Conservation (phyloP, 352 stramenopile species). For the Pythium dissimile region DNA sequence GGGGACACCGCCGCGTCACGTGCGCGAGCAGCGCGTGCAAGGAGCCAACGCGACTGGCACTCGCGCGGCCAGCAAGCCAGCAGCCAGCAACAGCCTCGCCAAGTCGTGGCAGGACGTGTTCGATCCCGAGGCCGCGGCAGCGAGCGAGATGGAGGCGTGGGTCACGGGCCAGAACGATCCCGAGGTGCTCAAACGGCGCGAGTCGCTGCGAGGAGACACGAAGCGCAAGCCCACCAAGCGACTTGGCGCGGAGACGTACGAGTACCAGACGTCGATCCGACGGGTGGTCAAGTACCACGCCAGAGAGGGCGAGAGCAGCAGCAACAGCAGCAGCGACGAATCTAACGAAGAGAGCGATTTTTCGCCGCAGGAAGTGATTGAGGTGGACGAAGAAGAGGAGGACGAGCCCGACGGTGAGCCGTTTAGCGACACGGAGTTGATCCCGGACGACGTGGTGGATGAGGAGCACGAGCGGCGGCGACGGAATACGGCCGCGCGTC, state of each 20-base stretch:
- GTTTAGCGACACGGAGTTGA: conserved; percentile 15
- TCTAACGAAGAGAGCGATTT: conserved; percentile 21
- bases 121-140: conserved; percentile 17
- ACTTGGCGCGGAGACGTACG: conserved; percentile 31
- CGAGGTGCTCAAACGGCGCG: conserved; percentile 53
- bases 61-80: neutral
- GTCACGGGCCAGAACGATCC: conserved; percentile 50
- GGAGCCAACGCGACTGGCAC: neutral
- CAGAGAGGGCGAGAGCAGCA: conserved; percentile 30
- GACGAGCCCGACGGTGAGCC: conserved; percentile 18
- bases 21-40: conserved; percentile 18
- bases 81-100: neutral
- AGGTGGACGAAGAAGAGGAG: conserved; percentile 4
- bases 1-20: conserved; percentile 30
- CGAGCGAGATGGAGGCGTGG: conserved; percentile 53
- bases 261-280: conserved; percentile 38
- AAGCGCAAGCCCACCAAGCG: conserved; percentile 31
- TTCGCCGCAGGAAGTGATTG: neutral
- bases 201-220: conserved; percentile 32
- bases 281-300: conserved; percentile 38
- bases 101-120: conserved; percentile 16
- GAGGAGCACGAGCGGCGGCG: neutral
- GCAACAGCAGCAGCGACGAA: conserved; percentile 24
- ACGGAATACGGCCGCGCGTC: neutral
- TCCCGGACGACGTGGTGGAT: conserved; percentile 5